Base-by-base conservation (phyloP, 768 basidiomycete species). In the Panellus pusillus region DNA sequence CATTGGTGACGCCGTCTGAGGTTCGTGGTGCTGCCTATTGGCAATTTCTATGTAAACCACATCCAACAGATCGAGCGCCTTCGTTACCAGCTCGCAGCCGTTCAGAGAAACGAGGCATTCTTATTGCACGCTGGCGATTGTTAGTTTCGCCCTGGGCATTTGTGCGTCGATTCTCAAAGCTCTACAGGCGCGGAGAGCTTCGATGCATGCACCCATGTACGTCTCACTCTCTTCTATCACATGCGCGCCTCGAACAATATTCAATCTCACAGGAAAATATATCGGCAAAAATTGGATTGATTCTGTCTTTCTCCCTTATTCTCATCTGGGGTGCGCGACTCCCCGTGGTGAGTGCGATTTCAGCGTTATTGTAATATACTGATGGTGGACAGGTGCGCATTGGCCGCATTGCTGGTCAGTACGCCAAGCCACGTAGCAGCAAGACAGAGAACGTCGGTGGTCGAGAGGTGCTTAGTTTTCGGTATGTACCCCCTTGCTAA, bases 121-220 rank as follows among this genome's bases (percentile, higher is more conserved):
- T 77, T 99, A 35, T 79, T 99, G 2, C 97, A 99, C 57, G 97
- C 97, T 0, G 97, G 97, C 2, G 97, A 99, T 65, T 99, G 97
- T 63, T 0, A 38, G 54, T 32, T 29, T 45, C 28, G 15, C 20
- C 6, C 11, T 20, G 18, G 9, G 15, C 9, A 14, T 24, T 24
- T 35, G 28, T 38, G 41, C 32, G 46, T 17, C 2, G 31, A 24
- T 24, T 24, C 50, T 47, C 15, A 51, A 29, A n/a, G 29, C n/a
- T 38, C 19, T 35, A 9, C 44, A 60, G 58, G 59, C 44, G 94
- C 93, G n/a, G 92, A 95, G 69, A 89, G 91, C 67, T 95, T 96
- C 64, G 88, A 91, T 62, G 92, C 91, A 0, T 94, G 92, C 67
- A 93, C 90, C 0, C 83, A 91, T 57, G 91, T 91, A 66, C 63